These are phyloP conservation scores for Cryptococcus deneoformans DNA, from an alignment of 1,284 basidiomycete species.

Conservation along the genomic window DNA sequence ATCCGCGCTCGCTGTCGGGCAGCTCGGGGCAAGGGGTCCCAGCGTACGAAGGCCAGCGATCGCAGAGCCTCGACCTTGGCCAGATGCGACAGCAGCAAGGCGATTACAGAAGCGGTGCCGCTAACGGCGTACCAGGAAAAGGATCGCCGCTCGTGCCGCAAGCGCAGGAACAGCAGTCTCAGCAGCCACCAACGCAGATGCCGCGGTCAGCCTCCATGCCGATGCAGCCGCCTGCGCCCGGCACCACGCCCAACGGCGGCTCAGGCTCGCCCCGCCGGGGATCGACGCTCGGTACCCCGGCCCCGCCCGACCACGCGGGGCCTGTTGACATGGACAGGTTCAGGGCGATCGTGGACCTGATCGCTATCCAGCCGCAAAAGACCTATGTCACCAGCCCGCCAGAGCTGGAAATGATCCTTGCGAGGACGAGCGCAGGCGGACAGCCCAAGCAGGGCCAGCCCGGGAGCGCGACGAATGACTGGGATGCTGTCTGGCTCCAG, in stretches of 20 bases:
- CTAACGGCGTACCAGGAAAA: background rate
- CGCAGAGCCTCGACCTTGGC: slow-evolving; percentile 40
- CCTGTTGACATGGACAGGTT: slow-evolving; percentile 19
- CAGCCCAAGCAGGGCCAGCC: slow-evolving; percentile 64
- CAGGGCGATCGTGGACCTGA: slow-evolving; percentile 45
- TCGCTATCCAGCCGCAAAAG: slow-evolving; percentile 47
- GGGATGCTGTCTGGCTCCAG: slow-evolving; percentile 91
- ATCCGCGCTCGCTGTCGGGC: background rate
- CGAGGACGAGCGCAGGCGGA: slow-evolving; percentile 47
- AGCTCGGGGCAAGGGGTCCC: background rate
- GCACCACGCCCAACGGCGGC: slow-evolving; percentile 3
- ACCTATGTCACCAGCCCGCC: slow-evolving; percentile 50
- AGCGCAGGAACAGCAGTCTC: slow-evolving; percentile 4
- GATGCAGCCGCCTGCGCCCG: slow-evolving; percentile 6
- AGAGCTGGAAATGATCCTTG: slow-evolving; percentile 50
- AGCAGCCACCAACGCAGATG: slow-evolving; percentile 5
- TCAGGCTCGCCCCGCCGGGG: background rate
- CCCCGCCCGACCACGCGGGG: too few species aligned
- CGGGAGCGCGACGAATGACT: slow-evolving; percentile 77
- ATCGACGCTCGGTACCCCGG: background rate
- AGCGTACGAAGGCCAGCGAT: slow-evolving; percentile 16
- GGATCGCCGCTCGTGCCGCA: slow-evolving; percentile 16
- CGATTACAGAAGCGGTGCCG: background rate
- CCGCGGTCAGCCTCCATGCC: slow-evolving; percentile 25
- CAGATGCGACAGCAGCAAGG: background rate